phyloP scores from a whole-genome alignment of 192 early-diverging fungal species.

The Rhizophagus clarus region DNA sequence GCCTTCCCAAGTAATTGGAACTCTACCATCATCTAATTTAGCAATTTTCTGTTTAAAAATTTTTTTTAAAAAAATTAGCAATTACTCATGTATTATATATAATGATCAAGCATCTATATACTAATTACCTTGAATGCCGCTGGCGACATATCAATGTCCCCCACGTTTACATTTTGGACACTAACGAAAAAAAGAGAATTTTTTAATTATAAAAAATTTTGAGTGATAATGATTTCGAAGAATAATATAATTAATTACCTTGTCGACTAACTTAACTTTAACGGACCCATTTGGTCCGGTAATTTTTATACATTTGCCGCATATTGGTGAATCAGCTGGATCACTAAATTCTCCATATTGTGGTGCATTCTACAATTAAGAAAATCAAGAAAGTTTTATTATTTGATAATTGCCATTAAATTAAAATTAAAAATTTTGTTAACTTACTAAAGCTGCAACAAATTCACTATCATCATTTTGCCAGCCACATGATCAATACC shows the following conservation, averaged over 20 bases:
- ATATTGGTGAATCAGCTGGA: constrained; percentile 49
- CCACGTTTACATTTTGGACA: constrained; percentile 44
- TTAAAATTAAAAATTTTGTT: neutral
- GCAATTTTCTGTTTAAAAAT: constrained; percentile 36
- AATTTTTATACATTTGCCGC: constrained; percentile 53
- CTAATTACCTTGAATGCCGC: constrained; percentile 36
- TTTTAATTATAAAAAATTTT: neutral
- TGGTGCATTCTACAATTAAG: constrained; percentile 28
- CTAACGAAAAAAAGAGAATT: constrained; percentile 20
- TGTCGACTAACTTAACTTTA: constrained; percentile 54
- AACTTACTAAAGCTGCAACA: constrained; percentile 26
- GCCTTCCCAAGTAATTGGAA: constrained; percentile 37
- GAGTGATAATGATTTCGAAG: neutral
- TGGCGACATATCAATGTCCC: constrained; percentile 39
- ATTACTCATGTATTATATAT: too few species aligned
- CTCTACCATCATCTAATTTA: constrained; percentile 36
- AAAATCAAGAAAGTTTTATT: neutral
- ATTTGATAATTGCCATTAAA: neutral
- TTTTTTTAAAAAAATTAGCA: neutral
- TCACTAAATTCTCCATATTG: constrained; percentile 51
- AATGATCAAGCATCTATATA: neutral
- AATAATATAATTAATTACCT: constrained; percentile 41
- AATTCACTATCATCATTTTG: constrained; percentile 19
- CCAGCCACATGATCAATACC: constrained; percentile 20
- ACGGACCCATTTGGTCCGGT: constrained; percentile 53